Conservation (phyloP, 2,329 filamentous ascomycete species). For the Pseudofabraea citricarpa region DNA sequence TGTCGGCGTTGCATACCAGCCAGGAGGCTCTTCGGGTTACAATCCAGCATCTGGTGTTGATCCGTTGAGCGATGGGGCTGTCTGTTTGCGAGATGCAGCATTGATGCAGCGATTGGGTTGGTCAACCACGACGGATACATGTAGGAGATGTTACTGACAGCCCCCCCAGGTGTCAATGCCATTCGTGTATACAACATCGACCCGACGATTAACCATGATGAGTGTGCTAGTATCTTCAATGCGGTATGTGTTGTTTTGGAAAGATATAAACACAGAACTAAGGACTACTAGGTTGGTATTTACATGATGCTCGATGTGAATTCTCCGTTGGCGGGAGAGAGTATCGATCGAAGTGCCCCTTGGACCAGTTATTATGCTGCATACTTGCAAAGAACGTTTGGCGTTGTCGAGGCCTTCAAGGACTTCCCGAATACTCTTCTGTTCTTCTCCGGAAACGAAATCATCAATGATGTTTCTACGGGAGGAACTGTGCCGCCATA, state of each 20-base stretch:
- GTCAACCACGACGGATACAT: conserved; percentile 1
- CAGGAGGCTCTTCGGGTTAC: conserved; percentile 60
- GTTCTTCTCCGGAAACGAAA: conserved; percentile 77
- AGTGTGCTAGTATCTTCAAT: conserved; percentile 65
- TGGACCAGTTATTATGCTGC: conserved; percentile 54
- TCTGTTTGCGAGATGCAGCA: conserved; percentile 60
- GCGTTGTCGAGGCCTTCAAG: conserved; percentile 63
- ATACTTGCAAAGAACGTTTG: conserved; percentile 64
- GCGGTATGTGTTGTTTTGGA: conserved; percentile 29
- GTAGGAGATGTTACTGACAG: conserved; percentile 1
- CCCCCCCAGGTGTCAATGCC: conserved; percentile 51
- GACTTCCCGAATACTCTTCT: conserved; percentile 62
- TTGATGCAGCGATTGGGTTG: conserved; percentile 55
- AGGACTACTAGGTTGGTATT: conserved; percentile 46
- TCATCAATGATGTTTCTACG: conserved; percentile 62
- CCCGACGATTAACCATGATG: conserved; percentile 61
- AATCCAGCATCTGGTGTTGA: conserved; percentile 49
- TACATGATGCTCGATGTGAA: conserved; percentile 68
- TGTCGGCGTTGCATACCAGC: conserved; percentile 65
- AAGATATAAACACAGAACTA: conserved; percentile 3
- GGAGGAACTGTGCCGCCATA: conserved; percentile 62
- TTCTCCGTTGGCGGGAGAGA: conserved; percentile 55
- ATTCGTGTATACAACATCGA: conserved; percentile 68
- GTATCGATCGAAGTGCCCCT: conserved; percentile 48
- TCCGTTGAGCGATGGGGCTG: conserved; percentile 52